Evolutionary conservation across 2,329 filamentous ascomycete genomes (phyloP), one percentile per base, ranked within the genome.

Genomic region (Trichophyton mentagrophytes): DNA sequence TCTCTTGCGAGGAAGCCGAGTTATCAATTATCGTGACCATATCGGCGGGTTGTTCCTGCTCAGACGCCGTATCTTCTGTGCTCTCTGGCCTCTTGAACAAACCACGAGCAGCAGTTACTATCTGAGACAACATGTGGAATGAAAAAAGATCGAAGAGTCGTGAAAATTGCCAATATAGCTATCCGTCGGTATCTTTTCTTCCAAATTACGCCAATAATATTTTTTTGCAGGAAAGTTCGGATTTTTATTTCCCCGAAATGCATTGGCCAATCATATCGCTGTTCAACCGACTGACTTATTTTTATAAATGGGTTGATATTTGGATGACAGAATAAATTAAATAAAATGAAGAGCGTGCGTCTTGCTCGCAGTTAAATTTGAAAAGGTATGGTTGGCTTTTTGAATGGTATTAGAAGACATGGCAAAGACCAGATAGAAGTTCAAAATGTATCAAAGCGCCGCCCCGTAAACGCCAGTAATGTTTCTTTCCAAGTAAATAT

Each of bases 81-180:
- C 69, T 64, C 27, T 72, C 68, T 56, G 68, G 67, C 67, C 67
- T 70, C 64, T 67, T 64, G 62, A 75, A 74, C 64, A 76, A 64
- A 66, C 73, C 72, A 66, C 73, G 74, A 62, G 74, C 74, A 63
- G 72, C 72, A 57, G 72, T 75, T 59, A 76, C 69, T 60, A 76
- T 49, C 40, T 76, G 69, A 56, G 73, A 71, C 62, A 76, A 74
- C 74, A 76, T 76, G n/a, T 53, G 49, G 49, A 53, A 30, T 3
- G 49, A 30, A 53, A 72, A 66, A 70, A 13, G 27, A 30, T 53
- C 30, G 11, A 53, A 33, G 49, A n/a, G 44, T 17, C 49, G 22
- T 53, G 25, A n/a, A 17, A 53, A 53, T 51, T 51, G 11, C 17
- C 8, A 51, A 25, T 51, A 51, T 13, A 25, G 17, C 46, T 51